phyloP scores from a whole-genome alignment of 1,139 yeast species.

The Nakaseomyces nivariensis region DNA sequence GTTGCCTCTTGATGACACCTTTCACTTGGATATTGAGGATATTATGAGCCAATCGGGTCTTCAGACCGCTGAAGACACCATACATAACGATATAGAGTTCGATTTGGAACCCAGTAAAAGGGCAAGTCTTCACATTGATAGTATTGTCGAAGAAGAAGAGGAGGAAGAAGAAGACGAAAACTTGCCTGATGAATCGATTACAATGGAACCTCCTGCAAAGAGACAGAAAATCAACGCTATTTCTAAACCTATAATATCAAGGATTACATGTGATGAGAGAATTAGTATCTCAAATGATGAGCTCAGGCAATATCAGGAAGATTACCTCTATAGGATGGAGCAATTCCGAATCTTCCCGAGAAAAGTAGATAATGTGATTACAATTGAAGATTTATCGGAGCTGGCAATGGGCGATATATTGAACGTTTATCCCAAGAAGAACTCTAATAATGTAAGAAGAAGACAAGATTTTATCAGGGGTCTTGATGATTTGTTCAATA shows the following conservation, averaged over 20 bases:
- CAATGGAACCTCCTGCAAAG: constrained; percentile 9
- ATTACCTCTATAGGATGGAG: not conserved
- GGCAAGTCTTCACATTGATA: constrained; percentile 4
- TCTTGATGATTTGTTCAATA: not conserved
- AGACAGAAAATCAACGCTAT: constrained; percentile 3
- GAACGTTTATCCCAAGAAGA: not conserved
- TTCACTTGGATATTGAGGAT: constrained; percentile 24
- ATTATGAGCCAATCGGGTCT: constrained; percentile 15
- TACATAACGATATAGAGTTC: constrained; percentile 6
- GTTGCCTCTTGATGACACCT: constrained; percentile 21
- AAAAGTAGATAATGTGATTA: not conserved
- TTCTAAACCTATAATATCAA: not conserved
- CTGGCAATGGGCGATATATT: not conserved
- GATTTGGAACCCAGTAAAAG: constrained; percentile 2
- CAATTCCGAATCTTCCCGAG: not conserved
- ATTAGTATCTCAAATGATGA: constrained; percentile 1
- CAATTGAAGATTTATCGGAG: not conserved
- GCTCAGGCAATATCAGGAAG: not conserved
- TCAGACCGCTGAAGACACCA: constrained; percentile 10
- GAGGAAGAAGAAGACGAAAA: constrained; percentile 4
- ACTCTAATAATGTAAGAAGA: not conserved
- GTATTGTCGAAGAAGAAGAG: not conserved
- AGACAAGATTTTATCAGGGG: not conserved
- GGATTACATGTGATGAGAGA: constrained; percentile 6
- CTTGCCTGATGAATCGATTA: constrained; percentile 7